Evolutionary conservation across 1,284 basidiomycete species (phyloP), one percentile per base, ranked within the genome.

Genomic region (Pholiota adiposa): DNA sequence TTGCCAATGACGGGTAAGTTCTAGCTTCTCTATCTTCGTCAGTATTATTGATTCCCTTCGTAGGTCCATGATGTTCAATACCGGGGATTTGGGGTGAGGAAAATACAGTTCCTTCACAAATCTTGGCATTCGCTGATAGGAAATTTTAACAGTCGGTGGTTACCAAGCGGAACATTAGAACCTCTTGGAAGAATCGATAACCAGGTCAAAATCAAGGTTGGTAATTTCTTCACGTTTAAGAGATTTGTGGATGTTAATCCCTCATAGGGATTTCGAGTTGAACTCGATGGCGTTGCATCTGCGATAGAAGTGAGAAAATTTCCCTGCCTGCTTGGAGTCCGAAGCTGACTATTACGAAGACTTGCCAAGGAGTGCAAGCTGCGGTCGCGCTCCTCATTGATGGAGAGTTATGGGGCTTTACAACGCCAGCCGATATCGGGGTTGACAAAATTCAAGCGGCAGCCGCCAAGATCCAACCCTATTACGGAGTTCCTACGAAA

Each of bases 51-150:
- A 53, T 62, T 18, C n/a, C 23, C 21, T 54, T 51, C 31, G 7
- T 57, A 85, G 83, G 16, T 75, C 73, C 41, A 74, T 77, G 63
- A 86, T 86, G 84, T 85, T 85, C 69, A 85, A 85, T 64, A 86
- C 84, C 49, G 83, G 83, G 0, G 84, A 85, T 64, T 73, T 86
- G 29, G 83, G 83, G 77, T 79, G 68, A 59, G 70, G 18, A 36
- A 53, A 43, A 2, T 19, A 27, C 19, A 31, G 11, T n/a, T 33
- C n/a, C 56, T 59, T 51, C 25, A 27, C 33, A 18, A 9, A 43
- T 14, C 14, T 34, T 18, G 19, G 11, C 11, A n/a, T 31, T 21
- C 19, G 21, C 25, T 58, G 29, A 58, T 52, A 58, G n/a, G 21
- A 11, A 34, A 23, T 12, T 8, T 34, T 25, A 18, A 27, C 41